Evolutionary conservation across 306 rosid species (phyloP).

Genomic region (Amphicarpaea edgeworthii): DNA sequence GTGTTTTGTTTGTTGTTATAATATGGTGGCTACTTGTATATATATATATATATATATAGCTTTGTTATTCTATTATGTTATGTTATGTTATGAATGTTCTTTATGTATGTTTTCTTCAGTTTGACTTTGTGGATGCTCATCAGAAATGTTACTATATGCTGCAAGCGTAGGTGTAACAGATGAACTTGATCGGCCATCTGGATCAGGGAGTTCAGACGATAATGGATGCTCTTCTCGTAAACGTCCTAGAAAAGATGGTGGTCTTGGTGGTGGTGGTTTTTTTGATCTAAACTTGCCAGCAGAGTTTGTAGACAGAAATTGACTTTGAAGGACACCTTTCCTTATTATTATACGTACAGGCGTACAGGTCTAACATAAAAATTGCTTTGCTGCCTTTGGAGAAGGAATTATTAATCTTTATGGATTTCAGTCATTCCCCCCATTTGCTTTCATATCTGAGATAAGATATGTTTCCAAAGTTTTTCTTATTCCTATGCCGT

Average conservation of each 20-base stretch:
- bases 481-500: conserved; percentile 35
- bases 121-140: conserved; percentile 51
- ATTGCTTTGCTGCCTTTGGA: conserved; percentile 53
- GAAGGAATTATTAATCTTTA: conserved; percentile 51
- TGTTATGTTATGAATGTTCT: conserved; percentile 45
- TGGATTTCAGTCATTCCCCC: conserved; percentile 41
- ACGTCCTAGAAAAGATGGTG: conserved; percentile 78
- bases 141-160: conserved; percentile 56
- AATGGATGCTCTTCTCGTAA: conserved; percentile 68
- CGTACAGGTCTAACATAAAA: conserved; percentile 79
- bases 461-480: conserved; percentile 40
- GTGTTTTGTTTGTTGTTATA: conserved; percentile 13
- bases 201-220: conserved; percentile 80
- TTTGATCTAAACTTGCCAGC: conserved; percentile 98
- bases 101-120: conserved; percentile 49
- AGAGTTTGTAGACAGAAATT: conserved; percentile 79
- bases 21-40: conserved; percentile 16
- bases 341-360: conserved; percentile 52
- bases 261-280: conserved; percentile 64
- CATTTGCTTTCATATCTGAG: conserved; percentile 32
- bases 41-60: conserved; percentile 13
- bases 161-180: conserved; percentile 70
- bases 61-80: conserved; percentile 36
- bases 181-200: conserved; percentile 67
- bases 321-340: conserved; percentile 60